Evolutionary conservation across 1,284 basidiomycete species (phyloP), one percentile per base, ranked within the genome.

Genomic region (Pseudozyma tsukubaensis): DNA sequence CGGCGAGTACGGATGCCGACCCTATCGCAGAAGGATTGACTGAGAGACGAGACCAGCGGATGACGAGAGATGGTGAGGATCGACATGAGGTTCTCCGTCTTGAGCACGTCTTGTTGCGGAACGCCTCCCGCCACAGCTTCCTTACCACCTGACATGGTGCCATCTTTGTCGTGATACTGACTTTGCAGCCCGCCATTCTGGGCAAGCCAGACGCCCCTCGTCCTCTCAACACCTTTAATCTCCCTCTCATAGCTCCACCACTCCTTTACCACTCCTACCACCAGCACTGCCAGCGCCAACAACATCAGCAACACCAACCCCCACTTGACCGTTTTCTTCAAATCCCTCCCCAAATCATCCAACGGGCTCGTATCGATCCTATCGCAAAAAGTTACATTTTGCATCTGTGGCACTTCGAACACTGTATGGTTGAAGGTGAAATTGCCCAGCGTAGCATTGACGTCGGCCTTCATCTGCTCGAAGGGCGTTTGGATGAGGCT

Each of bases 401-500:
- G 50, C 50, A 59, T 50, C 49, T 52, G 16, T 2, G 80, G 80
- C 5, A 76, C 48, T 0, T 67, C 62, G 2, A 82, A 55, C 16
- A 75, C 24, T 5, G 67, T 64, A 12, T 52, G 43, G 39, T 82
- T 61, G 44, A 79, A 81, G 10, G 19, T 36, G 40, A 77, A 82
- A 8, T 37, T 51, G 3, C 50, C 45, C 40, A 79, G 39, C 1
- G 80, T 80, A 1, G 37, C 19, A 32, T 81, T 80, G 32, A 82
- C 59, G 6, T 82, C 66, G 1, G 11, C 10, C 39, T 57, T 67
- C 58, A 81, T 70, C 29, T 56, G 10, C 36, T 81, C 78, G 43
- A 82, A 78, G 0, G 80, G 80, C 12, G 50, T 57, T 21, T 59
- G 18, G 35, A 82, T 81, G 11, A 82, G 84, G 39, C 86, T 85